A percentile compares a stretch with the other conserved stretches of the same genome.
These are phyloP conservation scores for Strobilomyces dryophilus DNA, from an alignment of 768 basidiomycete genomes.

Conservation along the genomic window DNA sequence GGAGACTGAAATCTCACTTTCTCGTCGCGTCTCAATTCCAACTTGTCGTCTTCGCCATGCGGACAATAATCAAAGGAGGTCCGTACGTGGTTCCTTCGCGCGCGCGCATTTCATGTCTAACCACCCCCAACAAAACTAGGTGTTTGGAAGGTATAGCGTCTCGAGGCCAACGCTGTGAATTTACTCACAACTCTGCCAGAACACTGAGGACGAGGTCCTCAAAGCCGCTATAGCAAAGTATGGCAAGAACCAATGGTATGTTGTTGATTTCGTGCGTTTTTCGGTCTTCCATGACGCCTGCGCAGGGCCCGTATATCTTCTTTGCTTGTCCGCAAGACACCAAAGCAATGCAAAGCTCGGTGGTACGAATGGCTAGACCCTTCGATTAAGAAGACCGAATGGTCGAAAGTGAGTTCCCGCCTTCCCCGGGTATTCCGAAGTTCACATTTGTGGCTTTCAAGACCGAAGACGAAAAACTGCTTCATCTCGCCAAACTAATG, in stretches of 20 bases:
- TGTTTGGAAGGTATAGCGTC: constrained; percentile 68
- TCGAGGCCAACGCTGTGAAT: not conserved
- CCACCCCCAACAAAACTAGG: constrained; percentile 34
- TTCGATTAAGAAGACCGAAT: constrained; percentile 99
- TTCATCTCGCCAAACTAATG: constrained; percentile 98
- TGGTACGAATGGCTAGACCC: constrained; percentile 99
- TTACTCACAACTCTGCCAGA: constrained; percentile 40
- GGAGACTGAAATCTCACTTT: constrained; percentile 16
- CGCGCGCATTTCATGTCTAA: not conserved
- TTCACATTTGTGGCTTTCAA: constrained; percentile 25
- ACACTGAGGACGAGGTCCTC: constrained; percentile 96
- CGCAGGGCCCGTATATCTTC: constrained; percentile 95
- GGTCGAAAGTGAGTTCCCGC: constrained; percentile 75
- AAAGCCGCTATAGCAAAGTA: constrained; percentile 99
- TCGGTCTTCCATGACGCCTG: not conserved
- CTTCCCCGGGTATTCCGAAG: not conserved
- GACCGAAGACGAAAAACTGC: constrained; percentile 97
- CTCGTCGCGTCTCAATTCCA: not conserved
- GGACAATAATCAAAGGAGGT: constrained; percentile 92
- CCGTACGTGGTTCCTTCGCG: constrained; percentile 21
- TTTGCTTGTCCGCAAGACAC: constrained; percentile 94
- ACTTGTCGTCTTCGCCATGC: constrained; percentile 42
- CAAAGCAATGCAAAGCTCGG: constrained; percentile 98
- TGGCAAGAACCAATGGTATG: constrained; percentile 91
- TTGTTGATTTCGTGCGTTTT: not conserved